Conservation (phyloP, 352 stramenopile species). For the Phytophthora sojae region DNA sequence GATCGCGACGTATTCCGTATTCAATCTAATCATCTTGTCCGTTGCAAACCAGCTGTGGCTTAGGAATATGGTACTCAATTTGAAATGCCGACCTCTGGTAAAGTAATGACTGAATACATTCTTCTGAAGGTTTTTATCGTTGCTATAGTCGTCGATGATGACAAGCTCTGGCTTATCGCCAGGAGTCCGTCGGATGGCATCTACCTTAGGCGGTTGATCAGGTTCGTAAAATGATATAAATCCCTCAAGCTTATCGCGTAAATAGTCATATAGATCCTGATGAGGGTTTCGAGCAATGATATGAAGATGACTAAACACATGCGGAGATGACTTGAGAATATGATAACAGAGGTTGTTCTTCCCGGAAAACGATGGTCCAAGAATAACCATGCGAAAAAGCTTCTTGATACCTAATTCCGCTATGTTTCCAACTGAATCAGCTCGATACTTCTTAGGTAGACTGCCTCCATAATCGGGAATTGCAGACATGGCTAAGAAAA, state of each 20-base stretch:
- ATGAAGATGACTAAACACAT: not conserved
- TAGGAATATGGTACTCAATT: not conserved
- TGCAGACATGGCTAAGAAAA: too few relatives aligned
- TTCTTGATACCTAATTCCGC: not conserved
- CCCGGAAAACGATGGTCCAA: not conserved
- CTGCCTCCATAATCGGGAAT: not conserved
- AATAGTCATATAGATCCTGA: not conserved
- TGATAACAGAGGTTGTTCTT: not conserved
- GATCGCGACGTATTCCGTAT: slow-evolving; percentile 5
- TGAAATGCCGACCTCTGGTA: not conserved
- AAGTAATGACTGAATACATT: not conserved
- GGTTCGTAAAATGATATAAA: not conserved
- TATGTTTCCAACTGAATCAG: not conserved
- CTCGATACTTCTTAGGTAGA: not conserved
- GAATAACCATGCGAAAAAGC: not conserved
- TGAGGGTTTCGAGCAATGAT: not conserved
- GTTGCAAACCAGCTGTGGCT: slow-evolving; percentile 4
- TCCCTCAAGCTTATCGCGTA: not conserved
- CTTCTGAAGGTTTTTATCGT: not conserved
- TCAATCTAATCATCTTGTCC: slow-evolving; percentile 7
- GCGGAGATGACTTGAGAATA: not conserved
- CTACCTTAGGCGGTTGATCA: not conserved
- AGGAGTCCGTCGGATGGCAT: not conserved
- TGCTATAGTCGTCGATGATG: not conserved
- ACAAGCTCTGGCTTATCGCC: not conserved